phyloP scores from a whole-genome alignment of 2,329 filamentous ascomycete species.

The Kalaharituber pfeilii region DNA sequence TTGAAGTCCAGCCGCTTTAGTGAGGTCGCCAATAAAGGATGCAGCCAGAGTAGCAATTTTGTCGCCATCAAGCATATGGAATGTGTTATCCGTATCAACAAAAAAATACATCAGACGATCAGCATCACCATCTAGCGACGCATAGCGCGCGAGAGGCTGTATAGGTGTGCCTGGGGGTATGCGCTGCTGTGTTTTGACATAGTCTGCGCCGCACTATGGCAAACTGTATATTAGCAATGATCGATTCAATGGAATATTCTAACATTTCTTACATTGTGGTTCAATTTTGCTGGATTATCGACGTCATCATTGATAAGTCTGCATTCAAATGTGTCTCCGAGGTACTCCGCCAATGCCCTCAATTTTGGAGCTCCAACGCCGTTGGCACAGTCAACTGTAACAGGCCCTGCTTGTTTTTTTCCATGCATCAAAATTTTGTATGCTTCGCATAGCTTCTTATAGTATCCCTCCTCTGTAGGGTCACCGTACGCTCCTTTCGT shows the following conservation, averaged over 20 bases:
- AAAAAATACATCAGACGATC: conserved; percentile 95
- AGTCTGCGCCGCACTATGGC: conserved; percentile 78
- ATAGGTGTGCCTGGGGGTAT: conserved; percentile 71
- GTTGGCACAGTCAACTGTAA: conserved; percentile 90
- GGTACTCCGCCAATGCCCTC: conserved; percentile 63
- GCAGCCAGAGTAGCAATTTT: conserved; percentile 89
- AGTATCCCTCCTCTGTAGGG: conserved; percentile 80
- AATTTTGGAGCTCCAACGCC: conserved; percentile 90
- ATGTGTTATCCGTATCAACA: conserved; percentile 60
- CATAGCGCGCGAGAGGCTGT: conserved; percentile 57
- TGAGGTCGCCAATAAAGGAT: conserved; percentile 79
- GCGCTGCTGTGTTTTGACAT: conserved; percentile 90
- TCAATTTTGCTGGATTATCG: conserved; percentile 71
- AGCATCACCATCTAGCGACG: conserved; percentile 86
- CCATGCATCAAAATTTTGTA: conserved; percentile 70
- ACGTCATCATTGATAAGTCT: conserved; percentile 87
- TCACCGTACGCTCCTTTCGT: conserved; percentile 84
- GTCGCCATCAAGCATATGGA: conserved; percentile 88
- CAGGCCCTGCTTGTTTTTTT: conserved; percentile 47
- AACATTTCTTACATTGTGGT: conserved; percentile 58
- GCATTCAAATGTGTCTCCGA: conserved; percentile 62
- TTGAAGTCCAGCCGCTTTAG: conserved; percentile 58
- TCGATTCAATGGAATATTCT: conserved; percentile 4
- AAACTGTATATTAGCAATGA: too few relatives aligned
- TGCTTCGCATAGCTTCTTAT: conserved; percentile 72